A percentile compares a stretch with the other conserved stretches of the same genome.
phyloP scores from a whole-genome alignment of 495 filamentous ascomycete genomes.

The Rhypophila decipiens region DNA sequence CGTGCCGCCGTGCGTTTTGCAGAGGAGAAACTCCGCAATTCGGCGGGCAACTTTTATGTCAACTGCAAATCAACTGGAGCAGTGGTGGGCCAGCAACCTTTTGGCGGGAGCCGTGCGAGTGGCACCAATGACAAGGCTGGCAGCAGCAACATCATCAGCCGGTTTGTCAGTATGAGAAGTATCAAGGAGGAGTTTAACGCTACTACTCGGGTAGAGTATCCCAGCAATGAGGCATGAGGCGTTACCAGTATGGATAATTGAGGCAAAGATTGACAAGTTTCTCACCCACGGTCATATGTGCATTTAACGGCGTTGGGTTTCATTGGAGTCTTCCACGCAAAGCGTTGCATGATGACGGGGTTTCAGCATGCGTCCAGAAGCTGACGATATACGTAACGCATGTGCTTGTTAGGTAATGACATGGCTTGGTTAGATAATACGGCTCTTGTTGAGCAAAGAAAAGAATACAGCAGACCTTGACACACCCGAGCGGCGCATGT shows the following conservation, averaged over 20 bases:
- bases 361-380: background rate
- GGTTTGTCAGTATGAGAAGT: slow-evolving; percentile 77
- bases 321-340: too few species aligned
- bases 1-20: slow-evolving; percentile 59
- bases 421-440: too few species aligned
- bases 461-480: too few species aligned
- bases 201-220: slow-evolving; percentile 65
- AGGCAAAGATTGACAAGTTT: too few species aligned
- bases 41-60: slow-evolving; percentile 86
- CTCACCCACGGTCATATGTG: too few species aligned
- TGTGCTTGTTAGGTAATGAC: too few species aligned
- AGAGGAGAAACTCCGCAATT: slow-evolving; percentile 66
- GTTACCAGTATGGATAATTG: too few species aligned
- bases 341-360: background rate
- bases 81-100: slow-evolving; percentile 88
- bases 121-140: slow-evolving; percentile 93
- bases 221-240: slow-evolving; percentile 59
- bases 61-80: slow-evolving; percentile 92
- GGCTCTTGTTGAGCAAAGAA: too few species aligned
- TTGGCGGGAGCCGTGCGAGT: slow-evolving; percentile 78
- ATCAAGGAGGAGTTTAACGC: slow-evolving; percentile 87
- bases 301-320: too few species aligned
- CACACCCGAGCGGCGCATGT: too few species aligned
- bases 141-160: slow-evolving; percentile 62
- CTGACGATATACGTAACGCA: too few species aligned